phyloP scores from a whole-genome alignment of 2,329 filamentous ascomycete genomes.

The Penicillium nordicum region DNA sequence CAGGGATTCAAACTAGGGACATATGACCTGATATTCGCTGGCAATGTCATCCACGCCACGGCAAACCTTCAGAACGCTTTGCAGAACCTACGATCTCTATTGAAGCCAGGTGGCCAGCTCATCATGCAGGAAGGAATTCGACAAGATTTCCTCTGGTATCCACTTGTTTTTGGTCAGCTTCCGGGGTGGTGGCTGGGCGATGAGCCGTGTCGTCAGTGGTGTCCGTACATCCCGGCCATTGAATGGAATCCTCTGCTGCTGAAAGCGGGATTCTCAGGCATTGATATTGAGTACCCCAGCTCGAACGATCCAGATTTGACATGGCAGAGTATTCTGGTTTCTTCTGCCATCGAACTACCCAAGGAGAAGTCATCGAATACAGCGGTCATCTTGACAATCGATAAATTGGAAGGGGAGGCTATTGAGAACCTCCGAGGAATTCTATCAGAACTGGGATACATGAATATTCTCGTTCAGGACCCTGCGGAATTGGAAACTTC shows the following conservation, averaged over 20 bases:
- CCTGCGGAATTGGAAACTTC: neutral
- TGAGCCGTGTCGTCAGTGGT: constrained; percentile 19
- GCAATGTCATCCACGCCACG: constrained; percentile 36
- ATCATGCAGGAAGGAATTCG: constrained; percentile 24
- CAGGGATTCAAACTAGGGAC: constrained; percentile 29
- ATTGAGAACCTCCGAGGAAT: neutral
- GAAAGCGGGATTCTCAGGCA: constrained; percentile 18
- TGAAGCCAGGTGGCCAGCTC: constrained; percentile 20
- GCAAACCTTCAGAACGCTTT: constrained; percentile 10
- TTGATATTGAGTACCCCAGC: constrained; percentile 21
- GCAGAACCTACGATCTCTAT: constrained; percentile 14
- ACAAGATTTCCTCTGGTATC: constrained; percentile 24
- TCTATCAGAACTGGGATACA: neutral
- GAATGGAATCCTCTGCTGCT: constrained; percentile 16
- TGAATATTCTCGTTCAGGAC: neutral
- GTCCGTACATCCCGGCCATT: constrained; percentile 18
- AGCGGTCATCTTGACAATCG: constrained; percentile 10
- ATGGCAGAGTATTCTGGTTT: constrained; percentile 23
- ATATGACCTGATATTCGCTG: constrained; percentile 37
- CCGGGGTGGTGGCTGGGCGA: constrained; percentile 23
- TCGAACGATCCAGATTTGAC: constrained; percentile 13
- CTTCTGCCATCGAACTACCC: constrained; percentile 9
- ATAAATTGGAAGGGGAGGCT: neutral
- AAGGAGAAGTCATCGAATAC: neutral
- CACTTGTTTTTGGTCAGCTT: constrained; percentile 22